Evolutionary conservation across 805 yeast species (phyloP).

Genomic region (Wickerhamomyces chambardii): DNA sequence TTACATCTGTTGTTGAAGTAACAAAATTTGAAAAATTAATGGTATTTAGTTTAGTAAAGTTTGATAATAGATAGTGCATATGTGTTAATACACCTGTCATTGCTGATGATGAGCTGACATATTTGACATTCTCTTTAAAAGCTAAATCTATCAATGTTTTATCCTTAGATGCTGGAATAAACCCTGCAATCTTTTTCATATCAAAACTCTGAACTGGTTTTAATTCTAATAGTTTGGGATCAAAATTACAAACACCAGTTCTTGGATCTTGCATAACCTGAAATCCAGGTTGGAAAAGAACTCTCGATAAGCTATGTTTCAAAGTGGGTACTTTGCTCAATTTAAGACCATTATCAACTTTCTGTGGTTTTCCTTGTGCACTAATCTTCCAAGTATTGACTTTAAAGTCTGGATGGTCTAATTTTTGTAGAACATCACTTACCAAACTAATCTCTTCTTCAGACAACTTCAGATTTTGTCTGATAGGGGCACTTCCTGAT

Average conservation of each 20-base stretch:
- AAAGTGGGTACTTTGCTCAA: constrained; percentile 34
- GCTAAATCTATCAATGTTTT: too few species aligned
- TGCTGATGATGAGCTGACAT: constrained; percentile 79
- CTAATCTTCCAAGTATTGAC: too few species aligned
- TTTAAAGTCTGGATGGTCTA: too few species aligned
- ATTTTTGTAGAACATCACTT: too few species aligned
- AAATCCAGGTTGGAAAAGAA: constrained; percentile 72
- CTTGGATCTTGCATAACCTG: constrained; percentile 76
- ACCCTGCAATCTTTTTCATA: constrained; percentile 6
- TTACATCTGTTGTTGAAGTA: constrained; percentile 26
- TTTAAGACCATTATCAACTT: too few species aligned
- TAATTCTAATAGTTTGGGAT: constrained; percentile 48
- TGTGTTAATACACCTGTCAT: constrained; percentile 73
- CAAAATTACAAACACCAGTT: constrained; percentile 63
- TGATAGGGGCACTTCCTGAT: too few species aligned
- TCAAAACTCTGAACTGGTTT: constrained; percentile 60
- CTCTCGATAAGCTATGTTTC: constrained; percentile 60
- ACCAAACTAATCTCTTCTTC: too few species aligned
- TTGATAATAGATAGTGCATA: constrained; percentile 62
- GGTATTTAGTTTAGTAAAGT: constrained; percentile 44
- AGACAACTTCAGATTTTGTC: too few species aligned
- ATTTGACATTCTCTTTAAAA: constrained; percentile 19
- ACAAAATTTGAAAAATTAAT: constrained; percentile 34
- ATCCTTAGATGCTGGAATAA: too few species aligned
- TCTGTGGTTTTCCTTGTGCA: too few species aligned